A percentile compares a stretch with the other conserved stretches of the same genome.
Evolutionary conservation across 192 early-diverging fungal genomes (phyloP).

Genomic region (Linnemannia zychae): DNA sequence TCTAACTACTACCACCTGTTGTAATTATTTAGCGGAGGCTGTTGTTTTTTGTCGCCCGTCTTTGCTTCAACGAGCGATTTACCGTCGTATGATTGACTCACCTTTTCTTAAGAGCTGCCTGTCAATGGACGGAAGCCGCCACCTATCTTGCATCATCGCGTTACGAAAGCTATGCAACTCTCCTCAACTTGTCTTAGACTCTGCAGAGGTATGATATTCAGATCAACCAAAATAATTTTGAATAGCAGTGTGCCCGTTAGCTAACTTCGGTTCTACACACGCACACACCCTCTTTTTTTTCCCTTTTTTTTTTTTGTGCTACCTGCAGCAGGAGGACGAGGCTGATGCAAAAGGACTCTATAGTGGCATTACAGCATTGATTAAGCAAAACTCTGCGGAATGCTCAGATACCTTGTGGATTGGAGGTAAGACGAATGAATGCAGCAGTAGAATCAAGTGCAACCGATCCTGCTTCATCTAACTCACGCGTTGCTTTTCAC

Average conservation of each 20-base stretch:
- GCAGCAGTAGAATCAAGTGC: no score
- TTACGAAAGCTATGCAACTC: slow-evolving; percentile 61
- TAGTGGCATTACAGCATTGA: slow-evolving; percentile 10
- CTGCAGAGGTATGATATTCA: slow-evolving; percentile 20
- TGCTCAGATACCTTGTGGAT: neutral
- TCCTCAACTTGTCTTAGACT: slow-evolving; percentile 33
- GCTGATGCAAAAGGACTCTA: slow-evolving; percentile 23
- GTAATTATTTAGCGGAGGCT: slow-evolving; percentile 57
- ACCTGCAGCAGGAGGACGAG: slow-evolving; percentile 16
- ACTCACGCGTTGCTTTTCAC: neutral
- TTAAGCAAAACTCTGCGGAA: neutral
- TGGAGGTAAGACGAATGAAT: slow-evolving; percentile 17
- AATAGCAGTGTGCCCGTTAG: neutral
- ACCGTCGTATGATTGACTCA: slow-evolving; percentile 46
- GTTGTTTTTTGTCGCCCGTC: slow-evolving; percentile 69
- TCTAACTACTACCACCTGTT: neutral
- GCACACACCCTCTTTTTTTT: neutral
- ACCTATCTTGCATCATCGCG: slow-evolving; percentile 62
- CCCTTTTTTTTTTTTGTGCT: neutral
- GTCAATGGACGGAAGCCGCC: slow-evolving; percentile 47
- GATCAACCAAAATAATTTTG: neutral
- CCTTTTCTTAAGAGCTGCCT: slow-evolving; percentile 34
- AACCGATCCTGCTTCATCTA: neutral
- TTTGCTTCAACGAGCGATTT: slow-evolving; percentile 55
- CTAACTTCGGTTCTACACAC: neutral